Conservation (phyloP, 306 rosid species). For the Canavalia gladiata region DNA sequence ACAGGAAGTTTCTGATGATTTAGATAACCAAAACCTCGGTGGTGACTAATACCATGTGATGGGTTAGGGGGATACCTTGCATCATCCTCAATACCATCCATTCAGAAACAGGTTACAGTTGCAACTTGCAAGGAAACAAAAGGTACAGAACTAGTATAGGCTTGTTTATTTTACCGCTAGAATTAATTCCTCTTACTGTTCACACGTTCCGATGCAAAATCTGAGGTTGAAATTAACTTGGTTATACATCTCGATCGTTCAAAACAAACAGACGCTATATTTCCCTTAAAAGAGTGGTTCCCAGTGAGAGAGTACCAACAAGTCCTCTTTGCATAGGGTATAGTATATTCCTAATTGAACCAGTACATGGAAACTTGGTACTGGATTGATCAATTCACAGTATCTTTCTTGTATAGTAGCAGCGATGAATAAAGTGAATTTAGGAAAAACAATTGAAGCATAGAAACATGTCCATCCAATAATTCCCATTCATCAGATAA, state of each 20-base stretch:
- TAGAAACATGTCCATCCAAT: not conserved
- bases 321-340: not conserved
- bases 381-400: conserved; percentile 21
- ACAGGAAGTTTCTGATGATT: conserved; percentile 53
- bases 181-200: too few relatives aligned
- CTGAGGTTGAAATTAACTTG: too few relatives aligned
- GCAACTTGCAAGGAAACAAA: conserved; percentile 37
- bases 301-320: not conserved
- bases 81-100: conserved; percentile 86
- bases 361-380: conserved; percentile 2
- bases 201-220: too few relatives aligned
- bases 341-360: not conserved
- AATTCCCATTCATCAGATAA: conserved; percentile 8
- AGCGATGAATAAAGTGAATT: not conserved
- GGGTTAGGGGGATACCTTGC: conserved; percentile 60
- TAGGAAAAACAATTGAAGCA: not conserved
- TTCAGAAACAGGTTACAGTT: conserved; percentile 42
- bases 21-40: conserved; percentile 62
- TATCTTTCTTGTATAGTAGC: not conserved
- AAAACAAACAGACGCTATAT: too few relatives aligned
- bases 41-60: conserved; percentile 59
- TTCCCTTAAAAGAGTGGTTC: not conserved
- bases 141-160: conserved; percentile 33
- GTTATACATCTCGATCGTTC: too few relatives aligned
- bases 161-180: too few relatives aligned